Evolutionary conservation across 345 rosid genomes (phyloP).

Genomic region (Lumnitzera littorea): DNA sequence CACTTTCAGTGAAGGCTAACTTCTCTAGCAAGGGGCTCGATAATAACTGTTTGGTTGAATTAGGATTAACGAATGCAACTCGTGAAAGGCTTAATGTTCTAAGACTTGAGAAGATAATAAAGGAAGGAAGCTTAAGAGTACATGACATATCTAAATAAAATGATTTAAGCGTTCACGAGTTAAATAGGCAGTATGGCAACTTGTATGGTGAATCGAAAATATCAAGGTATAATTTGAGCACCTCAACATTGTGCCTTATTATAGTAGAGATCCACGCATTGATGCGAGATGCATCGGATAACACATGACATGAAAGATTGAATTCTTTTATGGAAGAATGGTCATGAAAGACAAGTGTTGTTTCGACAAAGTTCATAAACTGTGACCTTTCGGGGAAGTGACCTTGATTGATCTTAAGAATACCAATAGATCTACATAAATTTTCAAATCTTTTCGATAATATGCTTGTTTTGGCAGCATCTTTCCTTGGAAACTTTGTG

Average conservation of each 20-base stretch:
- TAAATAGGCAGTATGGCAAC: constrained; percentile 5
- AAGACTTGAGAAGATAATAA: not conserved
- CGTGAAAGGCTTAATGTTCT: not conserved
- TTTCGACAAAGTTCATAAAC: constrained; percentile 12
- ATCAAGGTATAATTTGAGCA: not conserved
- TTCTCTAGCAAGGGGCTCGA: constrained; percentile 1
- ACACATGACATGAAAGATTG: constrained; percentile 1
- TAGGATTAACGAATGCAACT: not conserved
- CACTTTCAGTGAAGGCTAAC: not conserved
- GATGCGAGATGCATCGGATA: not conserved
- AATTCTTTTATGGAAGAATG: not conserved
- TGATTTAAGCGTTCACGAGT: not conserved
- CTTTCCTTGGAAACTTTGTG: constrained; percentile 1
- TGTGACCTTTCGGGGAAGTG: not conserved
- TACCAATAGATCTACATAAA: constrained; percentile 5
- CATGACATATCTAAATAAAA: not conserved
- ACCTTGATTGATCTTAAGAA: not conserved
- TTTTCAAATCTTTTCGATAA: constrained; percentile 6
- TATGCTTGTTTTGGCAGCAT: constrained; percentile 5
- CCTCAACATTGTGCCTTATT: not conserved
- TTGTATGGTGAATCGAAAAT: not conserved
- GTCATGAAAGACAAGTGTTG: constrained; percentile 2
- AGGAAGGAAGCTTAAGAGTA: constrained; percentile 1
- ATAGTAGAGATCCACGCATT: constrained; percentile 2
- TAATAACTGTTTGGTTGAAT: not conserved